phyloP scores from a whole-genome alignment of 2,329 filamentous ascomycete species.

The Xylariaceae sp. region DNA sequence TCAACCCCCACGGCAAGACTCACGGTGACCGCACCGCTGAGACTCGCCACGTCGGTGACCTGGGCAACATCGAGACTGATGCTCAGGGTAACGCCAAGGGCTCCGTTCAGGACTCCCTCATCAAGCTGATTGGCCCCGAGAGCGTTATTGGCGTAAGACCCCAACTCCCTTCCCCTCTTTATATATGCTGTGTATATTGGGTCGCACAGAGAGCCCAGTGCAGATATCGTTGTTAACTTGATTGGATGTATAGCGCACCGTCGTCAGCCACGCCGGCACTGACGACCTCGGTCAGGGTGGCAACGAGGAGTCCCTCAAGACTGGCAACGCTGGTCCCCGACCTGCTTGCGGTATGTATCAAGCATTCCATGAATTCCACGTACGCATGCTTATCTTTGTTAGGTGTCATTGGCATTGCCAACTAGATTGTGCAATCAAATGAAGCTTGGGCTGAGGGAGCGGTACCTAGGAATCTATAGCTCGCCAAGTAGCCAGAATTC shows the following conservation, averaged over 20 bases:
- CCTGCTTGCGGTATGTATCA: conserved; percentile 78
- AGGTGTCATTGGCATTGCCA: conserved; percentile 86
- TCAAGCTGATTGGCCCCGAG: conserved; percentile 95
- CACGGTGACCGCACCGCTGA: conserved; percentile 83
- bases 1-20: conserved; percentile 91
- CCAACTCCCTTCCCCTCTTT: background rate
- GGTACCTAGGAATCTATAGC: conserved; percentile 5
- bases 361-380: background rate
- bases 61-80: conserved; percentile 97
- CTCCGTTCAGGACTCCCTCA: conserved; percentile 67
- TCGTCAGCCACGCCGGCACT: conserved; percentile 91
- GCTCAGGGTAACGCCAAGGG: conserved; percentile 85
- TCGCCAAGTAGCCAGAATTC: conserved; percentile 5
- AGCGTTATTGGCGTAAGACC: conserved; percentile 83
- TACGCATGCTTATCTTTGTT: conserved; percentile 8
- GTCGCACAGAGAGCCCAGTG: background rate
- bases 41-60: conserved; percentile 89
- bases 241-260: conserved; percentile 63
- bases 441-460: background rate
- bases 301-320: conserved; percentile 95
- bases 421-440: conserved; percentile 42
- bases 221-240: background rate
- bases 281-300: conserved; percentile 93
- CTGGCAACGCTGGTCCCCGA: conserved; percentile 87
- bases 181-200: background rate